Percentiles rank a stretch among this genome's conserved stretches.
Conservation (phyloP, 768 basidiomycete genomes). For the Boletus sensibilis region DNA sequence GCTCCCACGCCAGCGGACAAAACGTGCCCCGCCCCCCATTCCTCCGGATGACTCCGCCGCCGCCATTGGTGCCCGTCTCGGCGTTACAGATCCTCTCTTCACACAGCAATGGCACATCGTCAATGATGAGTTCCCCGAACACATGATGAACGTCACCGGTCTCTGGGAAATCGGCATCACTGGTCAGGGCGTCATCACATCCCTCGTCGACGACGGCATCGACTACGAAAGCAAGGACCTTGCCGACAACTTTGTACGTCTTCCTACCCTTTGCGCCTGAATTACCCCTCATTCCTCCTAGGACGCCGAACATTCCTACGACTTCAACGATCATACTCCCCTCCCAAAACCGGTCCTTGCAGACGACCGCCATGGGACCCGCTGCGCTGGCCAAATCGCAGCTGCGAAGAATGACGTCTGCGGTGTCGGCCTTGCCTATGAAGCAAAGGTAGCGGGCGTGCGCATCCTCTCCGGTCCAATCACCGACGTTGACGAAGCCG, state of each 20-base stretch:
- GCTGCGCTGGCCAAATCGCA: conserved; percentile 96
- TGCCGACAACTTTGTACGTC: conserved; percentile 85
- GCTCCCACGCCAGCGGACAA: conserved; percentile 61
- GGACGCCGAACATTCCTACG: conserved; percentile 87
- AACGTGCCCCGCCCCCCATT: conserved; percentile 70
- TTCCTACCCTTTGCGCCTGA: background rate
- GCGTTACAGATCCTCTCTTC: conserved; percentile 81
- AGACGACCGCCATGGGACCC: conserved; percentile 96
- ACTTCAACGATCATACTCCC: conserved; percentile 91
- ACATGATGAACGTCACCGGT: conserved; percentile 90
- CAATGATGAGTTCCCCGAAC: conserved; percentile 77
- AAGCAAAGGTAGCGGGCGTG: conserved; percentile 88
- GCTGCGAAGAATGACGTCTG: conserved; percentile 92
- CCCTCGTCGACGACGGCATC: conserved; percentile 92
- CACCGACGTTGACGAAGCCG: conserved; percentile 93
- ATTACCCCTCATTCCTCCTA: conserved; percentile 31
- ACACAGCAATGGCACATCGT: conserved; percentile 91
- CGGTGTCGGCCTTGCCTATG: conserved; percentile 91
- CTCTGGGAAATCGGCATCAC: conserved; percentile 92
- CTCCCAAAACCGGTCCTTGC: conserved; percentile 84
- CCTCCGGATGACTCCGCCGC: conserved; percentile 38
- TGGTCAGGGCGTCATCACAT: conserved; percentile 82
- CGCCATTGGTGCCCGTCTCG: conserved; percentile 56
- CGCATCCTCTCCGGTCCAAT: conserved; percentile 95
- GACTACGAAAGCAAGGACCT: conserved; percentile 89